A percentile compares a stretch with the other conserved stretches of the same genome.
Conservation (phyloP, 768 basidiomycete genomes). For the Trametes cinnabarina region DNA sequence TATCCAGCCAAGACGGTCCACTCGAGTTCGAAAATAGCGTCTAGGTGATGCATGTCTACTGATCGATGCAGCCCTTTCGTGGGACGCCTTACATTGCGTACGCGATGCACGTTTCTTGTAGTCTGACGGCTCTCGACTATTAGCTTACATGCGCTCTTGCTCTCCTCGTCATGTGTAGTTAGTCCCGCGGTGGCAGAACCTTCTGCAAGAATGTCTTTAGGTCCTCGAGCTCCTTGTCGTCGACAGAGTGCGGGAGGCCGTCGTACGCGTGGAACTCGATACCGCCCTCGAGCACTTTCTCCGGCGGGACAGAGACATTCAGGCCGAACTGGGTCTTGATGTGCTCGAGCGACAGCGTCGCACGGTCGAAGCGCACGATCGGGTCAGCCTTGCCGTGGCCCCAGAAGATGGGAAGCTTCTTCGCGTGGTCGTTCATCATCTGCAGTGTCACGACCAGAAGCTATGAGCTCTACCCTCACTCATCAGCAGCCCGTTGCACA, state of each 20-base stretch:
- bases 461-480: too few species aligned
- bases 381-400: slow-evolving; percentile 80
- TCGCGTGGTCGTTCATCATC: slow-evolving; percentile 61
- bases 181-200: slow-evolving; percentile 40
- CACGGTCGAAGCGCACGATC: slow-evolving; percentile 59
- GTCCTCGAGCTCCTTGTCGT: slow-evolving; percentile 64
- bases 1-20: slow-evolving; percentile 16
- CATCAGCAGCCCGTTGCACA: not conserved
- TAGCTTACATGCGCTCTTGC: slow-evolving; percentile 9
- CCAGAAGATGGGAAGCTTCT: slow-evolving; percentile 75
- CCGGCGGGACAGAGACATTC: slow-evolving; percentile 36
- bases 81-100: too few species aligned
- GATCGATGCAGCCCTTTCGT: too few species aligned
- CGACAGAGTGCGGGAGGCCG: slow-evolving; percentile 66
- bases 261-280: slow-evolving; percentile 66
- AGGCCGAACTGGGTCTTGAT: slow-evolving; percentile 56
- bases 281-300: slow-evolving; percentile 43
- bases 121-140: not conserved
- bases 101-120: too few species aligned
- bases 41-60: too few species aligned
- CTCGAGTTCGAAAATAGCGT: slow-evolving; percentile 17
- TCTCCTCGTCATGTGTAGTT: not conserved
- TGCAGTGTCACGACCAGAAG: slow-evolving; percentile 24
- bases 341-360: slow-evolving; percentile 53
- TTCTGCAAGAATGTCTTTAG: slow-evolving; percentile 68